Base-by-base conservation (phyloP, 2,329 filamentous ascomycete species). In the Aspergillus luchuensis region DNA sequence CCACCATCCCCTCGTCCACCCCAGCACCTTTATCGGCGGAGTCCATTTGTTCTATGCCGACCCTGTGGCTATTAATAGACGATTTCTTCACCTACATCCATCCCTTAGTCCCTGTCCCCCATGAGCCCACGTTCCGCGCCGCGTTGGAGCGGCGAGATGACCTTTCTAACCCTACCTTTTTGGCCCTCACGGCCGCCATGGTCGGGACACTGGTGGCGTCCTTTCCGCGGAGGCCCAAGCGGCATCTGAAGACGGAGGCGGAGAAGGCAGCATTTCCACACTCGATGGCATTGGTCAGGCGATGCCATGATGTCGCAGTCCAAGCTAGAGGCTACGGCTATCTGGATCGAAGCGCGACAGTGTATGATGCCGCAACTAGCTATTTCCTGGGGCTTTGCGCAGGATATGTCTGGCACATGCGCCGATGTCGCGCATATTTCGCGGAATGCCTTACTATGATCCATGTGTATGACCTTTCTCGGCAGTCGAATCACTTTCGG, bases 81-180 rank as follows among this genome's bases (percentile, higher is more conserved):
- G 79, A 81, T 66, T 81, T 76, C 58, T 81, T 81, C 58, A 78
- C 75, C 7, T 81, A 80, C 61, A 81, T 81, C 39, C 79, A 81
- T 62, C 79, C 79, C 13, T 64, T 81, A 53, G 73, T 80, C 13
- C 79, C 79, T 5, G 58, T 81, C 25, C 79, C 79, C 5, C 79
- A 81, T 66, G 79, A 81, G 56, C 78, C 77, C 17, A 78, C 76
- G 21, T 81, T 81, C 58, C 75, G 79, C 50, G 73, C 74, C 53
- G 76, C 78, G 1, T 76, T 81, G 61, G 75, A 75, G 48, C 71
- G 72, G 33, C 71, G 79, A 53, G 76, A 81, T 64, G 79, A 81
- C 68, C 59, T 71, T 17, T 76, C 70, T 13, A 78, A 77, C 62
- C 67, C 68, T 15, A 79, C 72, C 8, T 81, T 81, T 60, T 64